Evolutionary conservation across 1,139 yeast genomes (phyloP).

Genomic region (Blastobotrys elegans): DNA sequence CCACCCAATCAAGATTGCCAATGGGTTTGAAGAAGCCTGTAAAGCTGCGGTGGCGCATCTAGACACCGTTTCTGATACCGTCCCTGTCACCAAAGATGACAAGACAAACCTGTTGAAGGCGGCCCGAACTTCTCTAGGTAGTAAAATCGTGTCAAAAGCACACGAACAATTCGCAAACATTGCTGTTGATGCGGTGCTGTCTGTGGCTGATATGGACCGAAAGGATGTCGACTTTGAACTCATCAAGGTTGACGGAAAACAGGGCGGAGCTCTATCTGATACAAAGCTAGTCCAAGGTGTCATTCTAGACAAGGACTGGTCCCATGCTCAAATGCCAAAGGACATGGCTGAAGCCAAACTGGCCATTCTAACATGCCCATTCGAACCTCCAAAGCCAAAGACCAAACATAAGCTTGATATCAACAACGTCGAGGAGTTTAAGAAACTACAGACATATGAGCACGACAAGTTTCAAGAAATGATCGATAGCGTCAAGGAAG

Average conservation of each 20-base stretch:
- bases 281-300: slow-evolving; percentile 85
- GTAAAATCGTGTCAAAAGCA: slow-evolving; percentile 90
- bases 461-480: slow-evolving; percentile 84
- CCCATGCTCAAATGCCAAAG: slow-evolving; percentile 98
- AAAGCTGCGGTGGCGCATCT: slow-evolving; percentile 77
- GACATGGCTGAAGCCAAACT: slow-evolving; percentile 72
- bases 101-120: slow-evolving; percentile 64
- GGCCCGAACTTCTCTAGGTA: slow-evolving; percentile 91
- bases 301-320: slow-evolving; percentile 89
- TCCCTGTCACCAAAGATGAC: slow-evolving; percentile 38
- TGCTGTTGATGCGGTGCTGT: slow-evolving; percentile 94
- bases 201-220: slow-evolving; percentile 88
- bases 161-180: slow-evolving; percentile 92
- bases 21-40: slow-evolving; percentile 97
- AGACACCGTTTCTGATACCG: slow-evolving; percentile 65
- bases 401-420: slow-evolving; percentile 97
- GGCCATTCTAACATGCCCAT: slow-evolving; percentile 96
- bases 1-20: slow-evolving; percentile 94
- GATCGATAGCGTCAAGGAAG: slow-evolving; percentile 78
- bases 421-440: slow-evolving; percentile 85
- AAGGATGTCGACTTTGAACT: slow-evolving; percentile 95
- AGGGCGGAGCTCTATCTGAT: slow-evolving; percentile 89
- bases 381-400: slow-evolving; percentile 99
- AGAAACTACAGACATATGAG: slow-evolving; percentile 85
- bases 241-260: slow-evolving; percentile 91